Conservation (phyloP, 306 rosid genomes). For the Vigna trinervia region DNA sequence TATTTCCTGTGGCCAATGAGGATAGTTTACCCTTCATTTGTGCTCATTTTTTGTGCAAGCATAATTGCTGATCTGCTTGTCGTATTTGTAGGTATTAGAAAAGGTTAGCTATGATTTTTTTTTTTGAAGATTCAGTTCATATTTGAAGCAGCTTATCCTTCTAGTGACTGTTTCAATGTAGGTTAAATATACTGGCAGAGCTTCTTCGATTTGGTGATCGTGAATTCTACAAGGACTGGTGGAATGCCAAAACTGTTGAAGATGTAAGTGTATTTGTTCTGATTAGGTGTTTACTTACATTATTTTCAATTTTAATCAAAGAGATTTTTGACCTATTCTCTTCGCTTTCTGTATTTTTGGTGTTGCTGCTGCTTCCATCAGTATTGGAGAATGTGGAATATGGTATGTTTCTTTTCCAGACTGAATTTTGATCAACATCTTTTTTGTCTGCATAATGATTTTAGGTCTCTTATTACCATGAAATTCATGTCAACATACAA, state of each 20-base stretch:
- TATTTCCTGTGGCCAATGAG: neutral
- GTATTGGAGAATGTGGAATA: constrained; percentile 99
- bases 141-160: constrained; percentile 43
- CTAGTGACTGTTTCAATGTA: constrained; percentile 48
- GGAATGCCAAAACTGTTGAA: constrained; percentile 97
- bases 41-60: neutral
- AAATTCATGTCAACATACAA: constrained; percentile 13
- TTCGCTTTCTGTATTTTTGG: constrained; percentile 50
- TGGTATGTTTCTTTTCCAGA: constrained; percentile 64
- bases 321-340: constrained; percentile 42
- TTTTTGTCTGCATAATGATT: constrained; percentile 20
- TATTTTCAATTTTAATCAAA: constrained; percentile 27
- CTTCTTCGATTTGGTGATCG: constrained; percentile 97
- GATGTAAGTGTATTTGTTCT: constrained; percentile 63
- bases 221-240: constrained; percentile 97
- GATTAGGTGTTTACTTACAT: constrained; percentile 26
- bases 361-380: constrained; percentile 59
- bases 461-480: constrained; percentile 17
- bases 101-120: constrained; percentile 28
- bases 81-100: constrained; percentile 31
- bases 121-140: constrained; percentile 1
- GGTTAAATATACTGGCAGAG: constrained; percentile 99
- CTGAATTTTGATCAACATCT: constrained; percentile 31
- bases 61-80: constrained; percentile 5
- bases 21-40: constrained; percentile 10